A percentile compares a stretch with the other conserved stretches of the same genome.
These are phyloP conservation scores for Colletotrichum trifolii DNA, from an alignment of 2,329 filamentous ascomycete genomes.

Conservation along the genomic window DNA sequence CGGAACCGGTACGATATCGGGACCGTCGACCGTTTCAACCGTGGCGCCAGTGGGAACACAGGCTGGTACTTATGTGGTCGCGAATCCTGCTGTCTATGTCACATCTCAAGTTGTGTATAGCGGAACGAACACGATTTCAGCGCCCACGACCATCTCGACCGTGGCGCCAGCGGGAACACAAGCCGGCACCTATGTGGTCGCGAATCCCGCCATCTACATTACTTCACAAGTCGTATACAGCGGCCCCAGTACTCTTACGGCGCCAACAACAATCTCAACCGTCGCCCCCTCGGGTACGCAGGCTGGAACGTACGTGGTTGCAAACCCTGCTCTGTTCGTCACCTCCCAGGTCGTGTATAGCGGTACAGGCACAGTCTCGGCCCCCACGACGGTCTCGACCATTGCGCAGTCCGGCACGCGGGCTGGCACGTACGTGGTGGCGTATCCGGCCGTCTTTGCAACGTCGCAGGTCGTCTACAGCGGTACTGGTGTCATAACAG, in stretches of 20 bases:
- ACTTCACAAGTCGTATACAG: not conserved
- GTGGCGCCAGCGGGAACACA: constrained; percentile 10
- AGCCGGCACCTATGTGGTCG: constrained; percentile 29
- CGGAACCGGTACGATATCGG: not conserved
- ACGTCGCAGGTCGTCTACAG: not conserved
- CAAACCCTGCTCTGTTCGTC: constrained; percentile 19
- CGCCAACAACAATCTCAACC: constrained; percentile 5
- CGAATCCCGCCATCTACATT: not conserved
- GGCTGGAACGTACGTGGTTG: constrained; percentile 22
- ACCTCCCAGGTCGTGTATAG: constrained; percentile 9
- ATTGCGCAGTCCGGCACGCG: constrained; percentile 10
- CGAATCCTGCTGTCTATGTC: not conserved
- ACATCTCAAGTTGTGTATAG: not conserved
- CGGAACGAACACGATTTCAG: not conserved
- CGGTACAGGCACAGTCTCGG: not conserved
- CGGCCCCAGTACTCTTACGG: not conserved
- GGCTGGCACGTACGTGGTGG: constrained; percentile 24
- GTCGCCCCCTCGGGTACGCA: constrained; percentile 5
- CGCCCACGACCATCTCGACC: constrained; percentile 3
- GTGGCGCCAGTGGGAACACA: constrained; percentile 11
- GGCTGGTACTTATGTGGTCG: constrained; percentile 16
- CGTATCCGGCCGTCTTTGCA: not conserved
- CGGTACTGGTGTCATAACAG: not conserved
- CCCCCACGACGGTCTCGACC: constrained; percentile 2
- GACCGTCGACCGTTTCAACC: constrained; percentile 4